A percentile compares a stretch with the other conserved stretches of the same genome.
Conservation (phyloP, 2,329 filamentous ascomycete species). For the Colletotrichum incanum region DNA sequence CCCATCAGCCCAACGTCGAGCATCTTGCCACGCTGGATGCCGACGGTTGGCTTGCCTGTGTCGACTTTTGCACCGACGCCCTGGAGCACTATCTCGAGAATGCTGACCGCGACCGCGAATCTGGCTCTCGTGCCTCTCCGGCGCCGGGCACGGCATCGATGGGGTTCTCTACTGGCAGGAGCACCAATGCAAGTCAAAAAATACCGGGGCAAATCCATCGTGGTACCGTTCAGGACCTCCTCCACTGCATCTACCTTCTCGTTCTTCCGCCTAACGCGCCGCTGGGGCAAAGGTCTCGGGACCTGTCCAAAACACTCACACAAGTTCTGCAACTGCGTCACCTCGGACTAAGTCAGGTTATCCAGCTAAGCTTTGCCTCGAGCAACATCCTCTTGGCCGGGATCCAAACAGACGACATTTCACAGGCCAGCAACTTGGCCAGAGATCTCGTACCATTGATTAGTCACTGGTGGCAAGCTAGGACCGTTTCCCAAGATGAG, state of each 20-base stretch:
- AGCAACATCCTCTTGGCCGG: constrained; percentile 80
- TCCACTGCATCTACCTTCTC: constrained; percentile 78
- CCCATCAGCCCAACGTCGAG: constrained; percentile 84
- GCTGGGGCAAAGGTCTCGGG: constrained; percentile 68
- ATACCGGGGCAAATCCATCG: constrained; percentile 46
- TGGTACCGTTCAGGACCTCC: constrained; percentile 61
- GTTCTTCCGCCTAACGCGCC: constrained; percentile 79
- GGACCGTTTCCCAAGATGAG: constrained; percentile 73
- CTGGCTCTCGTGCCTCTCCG: constrained; percentile 62
- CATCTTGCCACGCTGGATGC: constrained; percentile 73
- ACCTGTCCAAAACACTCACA: constrained; percentile 70
- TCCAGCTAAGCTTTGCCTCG: constrained; percentile 81
- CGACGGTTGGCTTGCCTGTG: constrained; percentile 77
- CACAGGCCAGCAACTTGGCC: constrained; percentile 73
- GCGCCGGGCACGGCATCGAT: constrained; percentile 56
- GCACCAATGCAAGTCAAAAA: constrained; percentile 37
- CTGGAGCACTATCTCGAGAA: constrained; percentile 68
- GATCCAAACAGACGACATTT: constrained; percentile 78
- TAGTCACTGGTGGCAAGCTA: constrained; percentile 83
- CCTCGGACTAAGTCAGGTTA: constrained; percentile 73
- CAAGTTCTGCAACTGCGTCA: constrained; percentile 74
- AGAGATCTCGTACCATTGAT: constrained; percentile 79
- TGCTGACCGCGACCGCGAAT: constrained; percentile 57
- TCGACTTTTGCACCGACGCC: constrained; percentile 80
- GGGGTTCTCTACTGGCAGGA: constrained; percentile 50